Conservation (phyloP, 1,284 basidiomycete genomes). For the Moesziomyces aphidis region DNA sequence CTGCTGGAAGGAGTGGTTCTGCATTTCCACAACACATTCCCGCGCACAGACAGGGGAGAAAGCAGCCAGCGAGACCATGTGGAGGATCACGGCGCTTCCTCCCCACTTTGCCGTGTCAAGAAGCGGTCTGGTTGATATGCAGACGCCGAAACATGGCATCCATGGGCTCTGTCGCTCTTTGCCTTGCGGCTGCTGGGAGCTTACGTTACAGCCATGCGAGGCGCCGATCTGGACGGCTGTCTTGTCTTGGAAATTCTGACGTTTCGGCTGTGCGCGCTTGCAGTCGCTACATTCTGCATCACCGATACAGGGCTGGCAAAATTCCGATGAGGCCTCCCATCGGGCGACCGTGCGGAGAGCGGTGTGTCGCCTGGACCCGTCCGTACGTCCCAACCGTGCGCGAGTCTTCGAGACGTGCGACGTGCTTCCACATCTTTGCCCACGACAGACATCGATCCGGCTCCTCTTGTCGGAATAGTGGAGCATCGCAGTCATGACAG, state of each 20-base stretch:
- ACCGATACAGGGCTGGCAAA: no score
- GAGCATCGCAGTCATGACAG: conserved; percentile 14
- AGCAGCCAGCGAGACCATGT: no score
- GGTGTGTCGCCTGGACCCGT: neutral
- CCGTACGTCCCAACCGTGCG: neutral
- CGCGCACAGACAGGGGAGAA: no score
- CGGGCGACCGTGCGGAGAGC: neutral
- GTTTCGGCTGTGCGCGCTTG: neutral
- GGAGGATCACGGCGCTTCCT: no score
- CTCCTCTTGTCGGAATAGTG: no score
- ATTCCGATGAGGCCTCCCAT: neutral
- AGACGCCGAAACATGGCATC: neutral
- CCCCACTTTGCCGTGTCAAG: no score
- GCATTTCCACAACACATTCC: no score
- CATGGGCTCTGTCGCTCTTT: neutral
- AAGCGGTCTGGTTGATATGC: no score
- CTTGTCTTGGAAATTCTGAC: neutral
- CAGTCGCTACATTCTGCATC: neutral
- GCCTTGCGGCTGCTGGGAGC: neutral
- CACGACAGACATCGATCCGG: neutral
- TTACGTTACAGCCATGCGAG: conserved; percentile 22
- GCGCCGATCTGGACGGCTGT: conserved; percentile 36
- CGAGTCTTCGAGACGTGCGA: neutral
- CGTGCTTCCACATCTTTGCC: conserved; percentile 6
- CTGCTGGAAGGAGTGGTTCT: no score